These are phyloP conservation scores for Elsinoe ampelina DNA, from an alignment of 2,329 filamentous ascomycete genomes.

Conservation along the genomic window DNA sequence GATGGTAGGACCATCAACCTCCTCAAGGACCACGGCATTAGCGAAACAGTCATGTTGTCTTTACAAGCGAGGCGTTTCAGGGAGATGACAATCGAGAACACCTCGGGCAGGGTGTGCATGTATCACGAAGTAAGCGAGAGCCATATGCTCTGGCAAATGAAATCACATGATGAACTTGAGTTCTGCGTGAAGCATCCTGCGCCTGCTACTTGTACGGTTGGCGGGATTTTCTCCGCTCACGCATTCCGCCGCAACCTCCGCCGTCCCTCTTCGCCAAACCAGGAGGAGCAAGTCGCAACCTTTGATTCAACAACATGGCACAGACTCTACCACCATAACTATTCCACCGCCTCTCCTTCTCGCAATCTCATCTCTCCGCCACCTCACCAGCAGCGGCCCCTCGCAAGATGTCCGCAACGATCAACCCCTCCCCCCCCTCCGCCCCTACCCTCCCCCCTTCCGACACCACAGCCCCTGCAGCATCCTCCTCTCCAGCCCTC, in stretches of 20 bases:
- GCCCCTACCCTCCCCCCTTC: not conserved
- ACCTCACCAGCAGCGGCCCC: not conserved
- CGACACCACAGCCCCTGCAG: not conserved
- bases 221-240: not conserved
- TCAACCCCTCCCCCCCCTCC: not conserved
- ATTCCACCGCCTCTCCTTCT: not conserved
- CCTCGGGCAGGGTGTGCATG: not conserved
- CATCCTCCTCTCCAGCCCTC: not conserved
- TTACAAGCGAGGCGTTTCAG: not conserved
- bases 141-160: not conserved
- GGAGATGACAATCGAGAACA: not conserved
- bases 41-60: not conserved
- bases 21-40: not conserved
- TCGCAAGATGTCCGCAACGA: not conserved
- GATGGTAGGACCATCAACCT: slow-evolving; percentile 20
- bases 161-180: not conserved
- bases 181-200: not conserved
- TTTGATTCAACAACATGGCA: not conserved
- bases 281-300: not conserved
- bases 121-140: not conserved
- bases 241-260: not conserved
- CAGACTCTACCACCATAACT: not conserved
- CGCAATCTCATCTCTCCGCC: not conserved
- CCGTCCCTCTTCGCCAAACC: not conserved
- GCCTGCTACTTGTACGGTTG: not conserved